Base-by-base conservation (phyloP, 139 green algal genomes). In the Asterochloris sp. region DNA sequence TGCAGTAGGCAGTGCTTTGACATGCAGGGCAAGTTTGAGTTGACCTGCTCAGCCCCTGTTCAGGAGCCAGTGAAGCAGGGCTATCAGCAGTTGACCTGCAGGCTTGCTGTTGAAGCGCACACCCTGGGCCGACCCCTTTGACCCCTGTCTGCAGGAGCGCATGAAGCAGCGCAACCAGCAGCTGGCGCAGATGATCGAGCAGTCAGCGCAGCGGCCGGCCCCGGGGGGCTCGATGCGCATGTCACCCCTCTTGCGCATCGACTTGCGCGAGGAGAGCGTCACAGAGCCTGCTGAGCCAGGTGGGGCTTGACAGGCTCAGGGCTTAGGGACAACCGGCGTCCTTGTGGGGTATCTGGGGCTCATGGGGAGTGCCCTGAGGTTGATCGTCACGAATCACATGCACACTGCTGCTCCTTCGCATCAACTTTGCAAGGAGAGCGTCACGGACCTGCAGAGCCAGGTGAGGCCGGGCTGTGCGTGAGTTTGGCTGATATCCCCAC, bases 101-200 rank as follows among this genome's bases (percentile, higher is more conserved):
- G 19, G 19, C 21, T 21, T 10, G 21, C 66, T 10, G 66, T 23
- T 71, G 66, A 26, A 71, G 66, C 66, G 19, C 17, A 71, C 19
- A 23, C 19, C 66, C 66, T 71, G 66, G 4, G 8, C 14, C 16
- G 8, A 71, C 2, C 66, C 38, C 38, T 6, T 54, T 6, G 38
- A 54, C 2, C 17, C 17, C 29, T 17, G 15, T 29, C 8, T 76
- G 68, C 82, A 91, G 83, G 74, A 62, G 11, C 27, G 29, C 24
- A 28, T 89, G 81, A 38, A 78, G 19, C 27, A 67, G 17, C 80
- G 87, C 11, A 85, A 84, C 29, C 27, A 75, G 60, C 15, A 83
- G 62, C 82, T 92, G 69, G 68, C 85, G 69, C 64, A 73, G 69
- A 74, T 92, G 84, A 80, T 92, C 61, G 77, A 86, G 54, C 69